Conservation (phyloP, 768 basidiomycete species). For the Phylloporus sp. region DNA sequence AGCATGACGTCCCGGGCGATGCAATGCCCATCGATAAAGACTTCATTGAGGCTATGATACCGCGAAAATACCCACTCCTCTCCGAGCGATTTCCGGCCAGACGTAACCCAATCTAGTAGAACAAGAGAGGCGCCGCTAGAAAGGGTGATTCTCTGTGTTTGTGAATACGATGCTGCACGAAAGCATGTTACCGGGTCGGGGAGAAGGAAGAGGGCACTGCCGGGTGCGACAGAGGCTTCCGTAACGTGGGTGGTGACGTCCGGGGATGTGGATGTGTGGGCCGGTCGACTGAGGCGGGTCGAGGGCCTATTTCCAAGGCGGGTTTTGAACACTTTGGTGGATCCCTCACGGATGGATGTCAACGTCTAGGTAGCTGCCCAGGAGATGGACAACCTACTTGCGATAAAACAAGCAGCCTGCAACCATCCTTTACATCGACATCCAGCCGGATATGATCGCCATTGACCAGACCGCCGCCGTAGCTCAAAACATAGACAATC, state of each 20-base stretch:
- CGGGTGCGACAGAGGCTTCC: slow-evolving; percentile 47
- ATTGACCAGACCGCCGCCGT: slow-evolving; percentile 88
- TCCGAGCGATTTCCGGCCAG: slow-evolving; percentile 74
- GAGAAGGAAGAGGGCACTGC: slow-evolving; percentile 67
- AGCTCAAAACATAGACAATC: slow-evolving; percentile 74
- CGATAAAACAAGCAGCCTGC: slow-evolving; percentile 69
- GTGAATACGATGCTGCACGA: slow-evolving; percentile 73
- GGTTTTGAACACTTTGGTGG: slow-evolving; percentile 91
- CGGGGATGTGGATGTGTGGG: slow-evolving; percentile 1
- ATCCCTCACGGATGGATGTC: slow-evolving; percentile 49
- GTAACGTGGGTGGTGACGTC: slow-evolving; percentile 57
- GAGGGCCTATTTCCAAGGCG: slow-evolving; percentile 59
- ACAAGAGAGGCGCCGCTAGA: slow-evolving; percentile 56
- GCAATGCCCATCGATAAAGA: slow-evolving; percentile 59
- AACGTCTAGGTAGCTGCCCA: not conserved
- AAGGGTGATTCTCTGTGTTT: slow-evolving; percentile 75
- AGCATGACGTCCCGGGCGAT: slow-evolving; percentile 75
- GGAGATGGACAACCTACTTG: slow-evolving; percentile 52
- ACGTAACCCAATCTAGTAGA: slow-evolving; percentile 88
- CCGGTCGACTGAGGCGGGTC: slow-evolving; percentile 25
- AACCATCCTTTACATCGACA: slow-evolving; percentile 53
- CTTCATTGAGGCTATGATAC: slow-evolving; percentile 83
- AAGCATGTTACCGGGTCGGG: slow-evolving; percentile 96
- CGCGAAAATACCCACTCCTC: slow-evolving; percentile 88
- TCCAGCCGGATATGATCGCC: slow-evolving; percentile 68